These are phyloP conservation scores for Paraphaeosphaeria minitans DNA, from an alignment of 2,329 filamentous ascomycete genomes.

Conservation along the genomic window DNA sequence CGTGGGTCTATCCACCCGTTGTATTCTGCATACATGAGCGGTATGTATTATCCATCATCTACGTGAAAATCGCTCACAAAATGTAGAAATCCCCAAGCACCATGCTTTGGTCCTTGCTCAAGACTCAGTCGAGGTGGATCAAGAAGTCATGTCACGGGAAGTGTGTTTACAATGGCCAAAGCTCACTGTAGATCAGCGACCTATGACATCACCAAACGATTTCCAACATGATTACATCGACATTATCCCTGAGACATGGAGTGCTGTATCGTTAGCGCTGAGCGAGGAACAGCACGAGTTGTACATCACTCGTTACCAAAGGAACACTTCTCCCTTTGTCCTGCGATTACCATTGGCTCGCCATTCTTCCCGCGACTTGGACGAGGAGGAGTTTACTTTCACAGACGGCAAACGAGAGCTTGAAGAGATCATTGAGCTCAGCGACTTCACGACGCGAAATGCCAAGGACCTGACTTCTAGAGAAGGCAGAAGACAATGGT, in stretches of 20 bases:
- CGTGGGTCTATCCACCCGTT: constrained; percentile 46
- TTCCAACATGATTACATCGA: constrained; percentile 86
- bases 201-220: constrained; percentile 48
- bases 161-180: constrained; percentile 49
- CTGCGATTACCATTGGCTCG: constrained; percentile 83
- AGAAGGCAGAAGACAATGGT: constrained; percentile 83
- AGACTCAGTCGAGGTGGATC: constrained; percentile 58
- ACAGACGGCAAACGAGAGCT: constrained; percentile 79
- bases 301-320: constrained; percentile 83
- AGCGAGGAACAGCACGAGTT: constrained; percentile 84
- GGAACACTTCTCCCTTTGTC: constrained; percentile 78
- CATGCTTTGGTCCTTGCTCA: constrained; percentile 71
- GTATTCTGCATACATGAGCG: constrained; percentile 47
- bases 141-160: constrained; percentile 46
- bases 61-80: constrained; percentile 9
- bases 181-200: constrained; percentile 35
- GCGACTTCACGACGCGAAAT: constrained; percentile 82
- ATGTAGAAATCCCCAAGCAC: constrained; percentile 70
- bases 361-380: constrained; percentile 78
- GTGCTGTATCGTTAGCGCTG: constrained; percentile 80
- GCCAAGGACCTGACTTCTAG: constrained; percentile 73
- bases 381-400: constrained; percentile 83
- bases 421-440: constrained; percentile 77
- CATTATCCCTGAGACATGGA: constrained; percentile 82
- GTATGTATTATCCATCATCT: constrained; percentile 20